These are phyloP conservation scores for Linnemannia zychae DNA, from an alignment of 192 early-diverging fungal genomes.

Conservation along the genomic window DNA sequence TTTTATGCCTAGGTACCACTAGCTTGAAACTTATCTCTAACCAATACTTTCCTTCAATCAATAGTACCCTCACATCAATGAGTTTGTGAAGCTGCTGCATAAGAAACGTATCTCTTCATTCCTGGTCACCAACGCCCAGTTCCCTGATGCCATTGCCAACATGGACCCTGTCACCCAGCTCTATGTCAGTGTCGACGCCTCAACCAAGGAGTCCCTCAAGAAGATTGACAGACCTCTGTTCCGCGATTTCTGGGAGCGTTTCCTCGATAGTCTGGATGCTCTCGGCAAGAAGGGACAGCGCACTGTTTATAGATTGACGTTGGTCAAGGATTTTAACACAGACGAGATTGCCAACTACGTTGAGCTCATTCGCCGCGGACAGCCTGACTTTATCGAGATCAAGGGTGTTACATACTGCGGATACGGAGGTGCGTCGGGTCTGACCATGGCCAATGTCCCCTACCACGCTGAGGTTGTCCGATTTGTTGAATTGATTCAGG, in stretches of 20 bases:
- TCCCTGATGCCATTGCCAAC: slow-evolving; percentile 73
- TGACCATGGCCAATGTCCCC: slow-evolving; percentile 83
- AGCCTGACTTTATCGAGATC: slow-evolving; percentile 80
- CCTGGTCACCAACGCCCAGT: slow-evolving; percentile 83
- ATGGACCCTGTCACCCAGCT: slow-evolving; percentile 80
- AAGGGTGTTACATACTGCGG: slow-evolving; percentile 86
- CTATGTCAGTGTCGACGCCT: slow-evolving; percentile 82
- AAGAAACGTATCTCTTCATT: slow-evolving; percentile 77
- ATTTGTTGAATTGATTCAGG: slow-evolving; percentile 71
- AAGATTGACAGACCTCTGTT: slow-evolving; percentile 83
- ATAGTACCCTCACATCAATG: slow-evolving; percentile 83
- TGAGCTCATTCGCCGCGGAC: slow-evolving; percentile 70
- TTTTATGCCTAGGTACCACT: neutral
- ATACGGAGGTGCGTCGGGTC: slow-evolving; percentile 70
- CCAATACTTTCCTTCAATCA: slow-evolving; percentile 36
- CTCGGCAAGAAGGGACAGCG: slow-evolving; percentile 78
- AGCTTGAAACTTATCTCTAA: neutral
- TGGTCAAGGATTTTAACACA: slow-evolving; percentile 82
- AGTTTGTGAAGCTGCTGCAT: slow-evolving; percentile 77
- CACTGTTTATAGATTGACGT: slow-evolving; percentile 80
- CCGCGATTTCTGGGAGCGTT: slow-evolving; percentile 84
- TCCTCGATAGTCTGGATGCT: slow-evolving; percentile 71
- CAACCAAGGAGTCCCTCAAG: slow-evolving; percentile 80
- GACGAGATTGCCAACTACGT: slow-evolving; percentile 76
- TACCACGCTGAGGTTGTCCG: slow-evolving; percentile 77